These are phyloP conservation scores for Vigna angularis DNA, from an alignment of 306 rosid species.

Conservation along the genomic window DNA sequence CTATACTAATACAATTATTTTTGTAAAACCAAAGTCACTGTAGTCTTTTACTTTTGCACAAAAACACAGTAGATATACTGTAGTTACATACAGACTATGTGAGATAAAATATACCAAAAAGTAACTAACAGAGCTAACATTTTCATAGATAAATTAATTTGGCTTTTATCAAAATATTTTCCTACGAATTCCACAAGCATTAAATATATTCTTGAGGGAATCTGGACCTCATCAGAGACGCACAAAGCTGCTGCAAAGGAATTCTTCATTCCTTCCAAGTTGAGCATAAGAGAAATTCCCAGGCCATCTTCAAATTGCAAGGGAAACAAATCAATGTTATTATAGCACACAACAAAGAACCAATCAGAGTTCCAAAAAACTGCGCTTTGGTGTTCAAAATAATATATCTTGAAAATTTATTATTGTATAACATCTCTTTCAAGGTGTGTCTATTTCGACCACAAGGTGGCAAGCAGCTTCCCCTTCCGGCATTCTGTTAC, in stretches of 20 bases:
- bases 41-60: no score
- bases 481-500: slow-evolving; percentile 68
- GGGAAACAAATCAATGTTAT: slow-evolving; percentile 5
- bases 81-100: no score
- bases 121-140: background rate
- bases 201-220: slow-evolving; percentile 6
- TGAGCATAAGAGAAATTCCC: slow-evolving; percentile 14
- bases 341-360: background rate
- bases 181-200: background rate
- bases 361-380: slow-evolving; percentile 5
- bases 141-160: slow-evolving; percentile 18
- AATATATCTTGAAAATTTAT: slow-evolving; percentile 10
- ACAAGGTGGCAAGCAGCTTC: slow-evolving; percentile 66
- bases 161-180: slow-evolving; percentile 11
- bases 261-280: slow-evolving; percentile 13
- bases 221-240: slow-evolving; percentile 8
- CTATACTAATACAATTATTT: background rate
- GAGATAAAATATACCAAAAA: background rate
- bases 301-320: slow-evolving; percentile 9
- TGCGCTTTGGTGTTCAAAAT: background rate
- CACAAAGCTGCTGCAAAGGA: slow-evolving; percentile 20
- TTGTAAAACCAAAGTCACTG: background rate
- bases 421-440: slow-evolving; percentile 18
- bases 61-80: no score
- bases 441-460: slow-evolving; percentile 50